These are phyloP conservation scores for Pythium rhizo-oryzae DNA, from an alignment of 352 stramenopile species.

Conservation along the genomic window DNA sequence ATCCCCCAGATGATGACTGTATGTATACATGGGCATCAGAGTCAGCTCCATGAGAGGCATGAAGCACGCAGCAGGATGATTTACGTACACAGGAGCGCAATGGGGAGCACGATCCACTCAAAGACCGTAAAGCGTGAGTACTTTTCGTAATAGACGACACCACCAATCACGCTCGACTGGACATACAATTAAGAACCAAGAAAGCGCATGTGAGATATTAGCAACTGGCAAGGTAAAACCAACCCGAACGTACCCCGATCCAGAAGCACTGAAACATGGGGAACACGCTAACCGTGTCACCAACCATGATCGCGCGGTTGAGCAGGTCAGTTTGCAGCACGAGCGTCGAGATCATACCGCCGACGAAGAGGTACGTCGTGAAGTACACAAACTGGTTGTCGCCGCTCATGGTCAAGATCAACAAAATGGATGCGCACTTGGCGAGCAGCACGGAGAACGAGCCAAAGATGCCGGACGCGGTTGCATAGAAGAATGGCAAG, in stretches of 20 bases:
- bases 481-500: slow-evolving; percentile 81
- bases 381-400: slow-evolving; percentile 88
- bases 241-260: slow-evolving; percentile 66
- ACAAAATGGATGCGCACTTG: slow-evolving; percentile 82
- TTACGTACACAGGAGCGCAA: slow-evolving; percentile 75
- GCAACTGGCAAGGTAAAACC: not conserved
- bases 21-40: too few relatives aligned
- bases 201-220: not conserved
- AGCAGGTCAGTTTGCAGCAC: slow-evolving; percentile 84
- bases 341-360: slow-evolving; percentile 80
- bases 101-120: slow-evolving; percentile 81
- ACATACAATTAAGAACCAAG: too few relatives aligned
- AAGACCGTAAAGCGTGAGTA: slow-evolving; percentile 77
- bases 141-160: slow-evolving; percentile 88
- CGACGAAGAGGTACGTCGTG: slow-evolving; percentile 84
- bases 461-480: slow-evolving; percentile 79
- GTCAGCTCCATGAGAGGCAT: too few relatives aligned
- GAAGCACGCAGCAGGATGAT: too few relatives aligned
- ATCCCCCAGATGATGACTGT: slow-evolving; percentile 88
- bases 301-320: slow-evolving; percentile 84
- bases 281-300: slow-evolving; percentile 86
- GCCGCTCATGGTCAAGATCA: slow-evolving; percentile 77
- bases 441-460: slow-evolving; percentile 83
- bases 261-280: slow-evolving; percentile 91
- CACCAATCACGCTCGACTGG: slow-evolving; percentile 82